Evolutionary conservation across 179 eudicot genomes (phyloP).

Genomic region (Vitellaria paradoxa): DNA sequence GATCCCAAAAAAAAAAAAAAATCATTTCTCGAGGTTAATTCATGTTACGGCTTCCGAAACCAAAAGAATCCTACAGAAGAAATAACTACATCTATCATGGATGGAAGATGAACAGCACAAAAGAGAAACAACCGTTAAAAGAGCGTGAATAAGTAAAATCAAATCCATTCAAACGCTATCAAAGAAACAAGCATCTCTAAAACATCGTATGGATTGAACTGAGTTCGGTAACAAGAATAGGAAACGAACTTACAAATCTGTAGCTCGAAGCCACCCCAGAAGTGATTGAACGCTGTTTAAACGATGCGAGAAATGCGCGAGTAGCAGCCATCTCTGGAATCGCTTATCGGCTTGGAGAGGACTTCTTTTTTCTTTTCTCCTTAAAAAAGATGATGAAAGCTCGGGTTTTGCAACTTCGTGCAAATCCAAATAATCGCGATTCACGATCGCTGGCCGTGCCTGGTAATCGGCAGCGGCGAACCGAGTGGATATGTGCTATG

Average conservation of each 20-base stretch:
- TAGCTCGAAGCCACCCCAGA: slow-evolving; percentile 15
- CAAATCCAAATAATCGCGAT: no score
- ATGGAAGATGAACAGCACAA: not conserved
- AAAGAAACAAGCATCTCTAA: not conserved
- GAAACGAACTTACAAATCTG: slow-evolving; percentile 43
- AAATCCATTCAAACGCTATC: not conserved
- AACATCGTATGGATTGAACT: no score
- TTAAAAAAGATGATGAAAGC: not conserved
- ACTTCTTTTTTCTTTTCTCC: no score
- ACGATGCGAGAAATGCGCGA: slow-evolving; percentile 33
- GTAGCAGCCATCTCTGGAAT: slow-evolving; percentile 19
- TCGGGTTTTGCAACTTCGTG: no score
- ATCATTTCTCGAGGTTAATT: not conserved
- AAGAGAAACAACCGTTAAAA: not conserved
- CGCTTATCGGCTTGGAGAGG: not conserved
- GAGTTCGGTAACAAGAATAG: not conserved
- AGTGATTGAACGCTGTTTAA: slow-evolving; percentile 30
- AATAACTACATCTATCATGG: not conserved
- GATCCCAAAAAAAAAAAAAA: not conserved
- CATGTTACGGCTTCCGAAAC: not conserved
- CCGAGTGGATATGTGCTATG: no score
- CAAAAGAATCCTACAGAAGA: not conserved
- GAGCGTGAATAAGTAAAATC: not conserved
- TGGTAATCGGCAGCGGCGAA: no score
- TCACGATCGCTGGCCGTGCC: no score